These are phyloP conservation scores for Pisolithus albus DNA, from an alignment of 768 basidiomycete species.

Conservation along the genomic window DNA sequence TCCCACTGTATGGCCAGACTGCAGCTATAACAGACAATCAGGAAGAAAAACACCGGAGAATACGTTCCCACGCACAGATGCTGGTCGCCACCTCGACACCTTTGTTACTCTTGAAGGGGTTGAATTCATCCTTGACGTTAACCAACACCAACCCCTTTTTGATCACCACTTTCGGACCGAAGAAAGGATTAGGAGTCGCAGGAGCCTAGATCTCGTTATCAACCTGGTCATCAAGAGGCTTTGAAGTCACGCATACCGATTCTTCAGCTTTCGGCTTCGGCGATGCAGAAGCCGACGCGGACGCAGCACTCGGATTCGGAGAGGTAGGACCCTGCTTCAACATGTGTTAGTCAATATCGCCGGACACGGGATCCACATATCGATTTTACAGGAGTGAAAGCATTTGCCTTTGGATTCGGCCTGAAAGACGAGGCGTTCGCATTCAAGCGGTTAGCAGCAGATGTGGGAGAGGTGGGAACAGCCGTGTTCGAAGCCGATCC, in stretches of 20 bases:
- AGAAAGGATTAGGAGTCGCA: slow-evolving; percentile 77
- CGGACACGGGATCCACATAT: slow-evolving; percentile 4
- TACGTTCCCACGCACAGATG: slow-evolving; percentile 50
- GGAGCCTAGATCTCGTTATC: slow-evolving; percentile 28
- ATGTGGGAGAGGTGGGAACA: slow-evolving; percentile 46
- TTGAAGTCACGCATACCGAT: slow-evolving; percentile 30
- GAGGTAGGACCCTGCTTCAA: slow-evolving; percentile 38
- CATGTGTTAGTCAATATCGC: slow-evolving; percentile 14
- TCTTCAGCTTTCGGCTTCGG: slow-evolving; percentile 59
- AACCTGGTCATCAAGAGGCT: background rate
- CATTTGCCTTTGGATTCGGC: slow-evolving; percentile 74
- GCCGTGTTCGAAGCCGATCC: slow-evolving; percentile 29
- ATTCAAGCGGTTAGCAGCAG: slow-evolving; percentile 62
- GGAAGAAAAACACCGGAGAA: background rate
- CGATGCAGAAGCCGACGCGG: slow-evolving; percentile 45
- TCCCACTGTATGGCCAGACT: slow-evolving; percentile 86
- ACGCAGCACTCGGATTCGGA: slow-evolving; percentile 36
- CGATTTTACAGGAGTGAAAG: slow-evolving; percentile 59
- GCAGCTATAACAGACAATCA: slow-evolving; percentile 39
- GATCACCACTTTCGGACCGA: slow-evolving; percentile 59
- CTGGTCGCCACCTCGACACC: slow-evolving; percentile 67
- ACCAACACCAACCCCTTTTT: slow-evolving; percentile 68
- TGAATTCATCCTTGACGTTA: slow-evolving; percentile 94
- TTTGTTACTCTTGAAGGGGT: slow-evolving; percentile 87
- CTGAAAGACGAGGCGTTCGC: slow-evolving; percentile 88